Conservation (phyloP, 139 green algal genomes). For the Ostreobium quekettii region DNA sequence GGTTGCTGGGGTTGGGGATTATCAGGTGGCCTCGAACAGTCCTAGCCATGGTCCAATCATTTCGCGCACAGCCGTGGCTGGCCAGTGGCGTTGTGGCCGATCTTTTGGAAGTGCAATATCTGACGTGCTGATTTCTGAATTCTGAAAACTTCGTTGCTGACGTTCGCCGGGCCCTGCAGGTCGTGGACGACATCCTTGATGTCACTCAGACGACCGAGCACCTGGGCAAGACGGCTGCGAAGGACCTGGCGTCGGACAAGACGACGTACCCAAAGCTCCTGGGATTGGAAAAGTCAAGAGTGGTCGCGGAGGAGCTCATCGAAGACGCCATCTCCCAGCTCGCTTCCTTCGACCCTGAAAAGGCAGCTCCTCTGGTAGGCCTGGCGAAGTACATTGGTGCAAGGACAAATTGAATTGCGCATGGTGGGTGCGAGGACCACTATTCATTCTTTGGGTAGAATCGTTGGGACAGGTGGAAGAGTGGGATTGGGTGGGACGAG, state of each 20-base stretch:
- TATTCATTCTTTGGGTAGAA: no score
- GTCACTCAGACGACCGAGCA: constrained; percentile 84
- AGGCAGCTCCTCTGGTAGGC: constrained; percentile 74
- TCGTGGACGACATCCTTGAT: constrained; percentile 98
- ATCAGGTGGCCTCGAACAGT: no score
- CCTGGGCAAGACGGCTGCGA: constrained; percentile 97
- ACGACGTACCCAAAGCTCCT: constrained; percentile 95
- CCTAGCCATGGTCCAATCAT: no score
- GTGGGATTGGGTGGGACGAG: no score
- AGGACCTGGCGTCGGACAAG: constrained; percentile 91
- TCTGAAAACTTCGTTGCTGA: no score
- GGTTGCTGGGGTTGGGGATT: no score
- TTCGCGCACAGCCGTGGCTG: no score
- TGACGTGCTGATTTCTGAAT: no score
- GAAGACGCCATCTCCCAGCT: constrained; percentile 82
- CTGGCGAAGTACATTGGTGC: constrained; percentile 94
- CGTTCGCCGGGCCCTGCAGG: no score
- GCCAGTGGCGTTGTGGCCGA: no score
- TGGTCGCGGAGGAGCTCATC: constrained; percentile 87
- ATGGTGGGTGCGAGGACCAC: background rate
- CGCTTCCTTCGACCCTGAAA: constrained; percentile 57
- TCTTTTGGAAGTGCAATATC: no score
- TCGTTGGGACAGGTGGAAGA: no score
- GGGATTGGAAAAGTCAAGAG: constrained; percentile 60
- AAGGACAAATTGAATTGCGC: constrained; percentile 70